phyloP scores from a whole-genome alignment of 371 early-diverging fungal species.

The Mucor circinelloides region DNA sequence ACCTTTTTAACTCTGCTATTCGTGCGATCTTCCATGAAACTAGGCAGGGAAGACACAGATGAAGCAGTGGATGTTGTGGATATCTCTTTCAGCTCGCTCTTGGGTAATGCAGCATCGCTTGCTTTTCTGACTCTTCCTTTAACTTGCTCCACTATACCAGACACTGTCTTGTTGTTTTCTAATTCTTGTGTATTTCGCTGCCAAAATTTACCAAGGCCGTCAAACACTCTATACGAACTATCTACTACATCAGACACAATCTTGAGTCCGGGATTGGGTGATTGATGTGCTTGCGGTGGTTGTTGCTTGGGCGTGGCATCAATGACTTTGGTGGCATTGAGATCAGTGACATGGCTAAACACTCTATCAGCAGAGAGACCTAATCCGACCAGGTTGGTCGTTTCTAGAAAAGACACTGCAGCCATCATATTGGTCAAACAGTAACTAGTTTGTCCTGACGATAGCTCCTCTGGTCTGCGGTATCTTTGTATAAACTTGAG shows the following conservation, averaged over 20 bases:
- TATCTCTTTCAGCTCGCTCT: constrained; percentile 40
- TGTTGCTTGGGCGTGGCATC: constrained; percentile 1
- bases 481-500: constrained; percentile 59
- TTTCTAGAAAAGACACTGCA: constrained; percentile 48
- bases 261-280: constrained; percentile 31
- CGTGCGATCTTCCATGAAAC: constrained; percentile 24
- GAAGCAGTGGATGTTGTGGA: constrained; percentile 1
- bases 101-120: constrained; percentile 16
- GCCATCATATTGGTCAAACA: constrained; percentile 58
- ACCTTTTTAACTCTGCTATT: background rate
- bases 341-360: constrained; percentile 39
- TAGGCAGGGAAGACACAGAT: constrained; percentile 12
- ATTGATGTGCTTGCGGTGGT: background rate
- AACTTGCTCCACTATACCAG: constrained; percentile 18
- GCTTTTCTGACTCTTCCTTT: constrained; percentile 22
- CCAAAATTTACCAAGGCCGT: constrained; percentile 52
- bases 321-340: constrained; percentile 21
- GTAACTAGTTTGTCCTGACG: constrained; percentile 54
- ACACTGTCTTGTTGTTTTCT: constrained; percentile 8
- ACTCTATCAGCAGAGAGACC: constrained; percentile 54
- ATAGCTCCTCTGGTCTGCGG: constrained; percentile 39
- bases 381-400: constrained; percentile 48
- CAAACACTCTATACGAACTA: constrained; percentile 45
- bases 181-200: constrained; percentile 32
- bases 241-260: constrained; percentile 49